Percentiles rank a stretch among this genome's conserved stretches.
These are phyloP conservation scores for Microcyclospora tardicrescens DNA, from an alignment of 2,329 filamentous ascomycete species.

Conservation along the genomic window DNA sequence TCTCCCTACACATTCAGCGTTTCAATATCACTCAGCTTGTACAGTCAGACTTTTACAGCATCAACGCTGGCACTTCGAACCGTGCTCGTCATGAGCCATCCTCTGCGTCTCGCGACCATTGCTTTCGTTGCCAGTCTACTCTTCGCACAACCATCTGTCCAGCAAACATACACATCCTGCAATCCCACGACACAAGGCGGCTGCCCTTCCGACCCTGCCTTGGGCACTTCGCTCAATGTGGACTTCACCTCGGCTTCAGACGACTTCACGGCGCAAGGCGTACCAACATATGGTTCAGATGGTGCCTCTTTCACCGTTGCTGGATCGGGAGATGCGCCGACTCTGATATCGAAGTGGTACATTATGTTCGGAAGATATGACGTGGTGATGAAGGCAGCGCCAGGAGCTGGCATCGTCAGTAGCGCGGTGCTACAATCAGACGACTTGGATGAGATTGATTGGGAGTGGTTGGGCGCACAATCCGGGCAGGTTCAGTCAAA, in stretches of 20 bases:
- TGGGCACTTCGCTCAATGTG: conserved; percentile 69
- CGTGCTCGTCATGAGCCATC: conserved; percentile 18
- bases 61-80: conserved; percentile 15
- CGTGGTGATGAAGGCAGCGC: conserved; percentile 70
- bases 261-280: conserved; percentile 60
- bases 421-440: conserved; percentile 87
- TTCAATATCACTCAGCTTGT: conserved; percentile 4
- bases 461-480: conserved; percentile 84
- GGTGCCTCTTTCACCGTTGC: conserved; percentile 73
- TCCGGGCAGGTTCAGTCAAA: conserved; percentile 77
- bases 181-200: conserved; percentile 41
- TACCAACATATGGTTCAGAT: conserved; percentile 58
- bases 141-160: conserved; percentile 27
- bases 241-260: conserved; percentile 70
- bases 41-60: conserved; percentile 2
- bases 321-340: conserved; percentile 67
- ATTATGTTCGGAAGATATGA: conserved; percentile 98
- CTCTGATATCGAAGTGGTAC: conserved; percentile 84
- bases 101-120: conserved; percentile 25
- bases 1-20: conserved; percentile 1
- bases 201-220: conserved; percentile 65
- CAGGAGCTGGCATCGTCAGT: conserved; percentile 84
- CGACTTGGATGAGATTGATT: conserved; percentile 87
- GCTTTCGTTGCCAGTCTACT: conserved; percentile 25
- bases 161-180: conserved; percentile 44